Evolutionary conservation across 495 filamentous ascomycete species (phyloP), one percentile per base, ranked within the genome.

Genomic region (Podospora fimiseda): DNA sequence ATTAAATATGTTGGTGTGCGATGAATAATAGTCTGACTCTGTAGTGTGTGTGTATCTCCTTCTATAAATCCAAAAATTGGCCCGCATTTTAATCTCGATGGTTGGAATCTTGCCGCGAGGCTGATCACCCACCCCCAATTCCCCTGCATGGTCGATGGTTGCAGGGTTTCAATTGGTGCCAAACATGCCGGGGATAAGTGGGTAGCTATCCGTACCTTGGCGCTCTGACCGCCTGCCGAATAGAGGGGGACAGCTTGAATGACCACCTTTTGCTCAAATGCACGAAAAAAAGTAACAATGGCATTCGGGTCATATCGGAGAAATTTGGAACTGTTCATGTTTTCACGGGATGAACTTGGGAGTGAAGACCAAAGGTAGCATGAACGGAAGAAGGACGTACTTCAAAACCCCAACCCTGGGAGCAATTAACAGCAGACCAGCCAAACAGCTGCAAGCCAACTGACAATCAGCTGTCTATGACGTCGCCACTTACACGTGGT

Each of bases 381-480:
- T n/a, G n/a, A n/a, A n/a, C n/a, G n/a, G n/a, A n/a, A n/a, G n/a
- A n/a, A n/a, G n/a, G n/a, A n/a, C n/a, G n/a, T n/a, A n/a, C n/a
- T n/a, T n/a, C n/a, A n/a, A n/a, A n/a, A n/a, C n/a, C n/a, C n/a
- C 42, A 24, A 9, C 18, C 20, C 18, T 15, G 9, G 43, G 38
- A n/a, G 30, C 48, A 40, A 9, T 33, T 14, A 43, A 24, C 48
- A 20, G 7, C 16, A 6, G 13, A 27, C 13, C 22, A 45, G 19
- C 23, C 22, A 30, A 46, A 15, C 46, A 54, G 49, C 41, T 47
- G 56, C 1, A 36, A 30, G 14, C 18, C 16, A 21, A 1, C 44
- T 49, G 52, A 2, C 21, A 46, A n/a, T 46, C 60, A 61, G 47
- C 58, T 61, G 60, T 33, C 56, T 43, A 63, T 67, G 64, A 65